phyloP scores from a whole-genome alignment of 2,329 filamentous ascomycete genomes.

The Coniochaeta pulveracea region DNA sequence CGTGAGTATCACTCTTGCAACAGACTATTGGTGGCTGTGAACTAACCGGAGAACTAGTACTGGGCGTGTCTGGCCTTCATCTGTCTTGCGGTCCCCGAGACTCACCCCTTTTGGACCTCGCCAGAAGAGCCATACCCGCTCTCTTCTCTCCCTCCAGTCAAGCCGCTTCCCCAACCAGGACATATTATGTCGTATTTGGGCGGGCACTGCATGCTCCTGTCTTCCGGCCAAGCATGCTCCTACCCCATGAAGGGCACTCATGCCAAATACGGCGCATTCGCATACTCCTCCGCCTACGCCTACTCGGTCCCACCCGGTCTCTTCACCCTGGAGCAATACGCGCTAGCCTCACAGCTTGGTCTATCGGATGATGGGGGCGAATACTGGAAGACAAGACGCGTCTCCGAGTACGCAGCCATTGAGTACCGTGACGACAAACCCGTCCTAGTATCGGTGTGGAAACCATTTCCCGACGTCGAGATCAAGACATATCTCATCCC shows the following conservation, averaged over 20 bases:
- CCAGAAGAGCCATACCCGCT: constrained; percentile 47
- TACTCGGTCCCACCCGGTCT: constrained; percentile 69
- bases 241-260: constrained; percentile 75
- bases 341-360: constrained; percentile 64
- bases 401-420: constrained; percentile 53
- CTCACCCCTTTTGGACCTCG: constrained; percentile 66
- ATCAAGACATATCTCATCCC: constrained; percentile 56
- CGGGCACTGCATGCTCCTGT: constrained; percentile 67
- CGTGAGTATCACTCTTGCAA: constrained; percentile 22
- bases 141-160: constrained; percentile 43
- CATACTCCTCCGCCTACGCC: constrained; percentile 64
- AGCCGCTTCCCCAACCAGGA: constrained; percentile 53
- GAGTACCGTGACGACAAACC: constrained; percentile 42
- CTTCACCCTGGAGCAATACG: constrained; percentile 67
- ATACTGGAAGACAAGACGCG: constrained; percentile 65
- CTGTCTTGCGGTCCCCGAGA: constrained; percentile 55
- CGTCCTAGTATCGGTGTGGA: constrained; percentile 59
- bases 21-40: too few relatives aligned
- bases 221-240: constrained; percentile 69
- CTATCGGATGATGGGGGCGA: constrained; percentile 69
- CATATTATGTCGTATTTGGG: constrained; percentile 62
- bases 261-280: constrained; percentile 71
- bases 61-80: constrained; percentile 75
- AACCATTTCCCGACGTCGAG: constrained; percentile 57
- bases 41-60: too few relatives aligned